Conservation (phyloP, 2,329 filamentous ascomycete species). For the Penicillium carneum region DNA sequence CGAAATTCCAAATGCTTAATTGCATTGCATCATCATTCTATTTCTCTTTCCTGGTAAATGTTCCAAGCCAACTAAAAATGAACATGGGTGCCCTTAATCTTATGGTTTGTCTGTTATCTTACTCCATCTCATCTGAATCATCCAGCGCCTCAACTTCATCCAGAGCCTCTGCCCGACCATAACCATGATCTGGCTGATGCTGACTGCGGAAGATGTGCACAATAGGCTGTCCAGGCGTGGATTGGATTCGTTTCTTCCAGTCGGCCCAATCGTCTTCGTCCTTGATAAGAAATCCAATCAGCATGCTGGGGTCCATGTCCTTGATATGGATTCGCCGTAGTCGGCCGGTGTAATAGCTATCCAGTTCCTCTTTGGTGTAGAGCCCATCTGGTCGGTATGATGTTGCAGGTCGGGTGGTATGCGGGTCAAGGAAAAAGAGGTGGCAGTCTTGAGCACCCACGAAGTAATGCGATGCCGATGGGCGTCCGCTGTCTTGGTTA, state of each 20-base stretch:
- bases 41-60: constrained; percentile 8
- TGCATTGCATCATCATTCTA: constrained; percentile 35
- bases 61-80: neutral
- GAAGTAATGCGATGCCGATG: constrained; percentile 85
- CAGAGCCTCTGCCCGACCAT: constrained; percentile 74
- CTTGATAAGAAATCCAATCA: constrained; percentile 88
- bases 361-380: constrained; percentile 73
- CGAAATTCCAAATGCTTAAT: constrained; percentile 47
- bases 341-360: constrained; percentile 85
- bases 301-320: constrained; percentile 98
- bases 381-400: constrained; percentile 65
- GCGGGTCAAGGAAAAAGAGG: constrained; percentile 95
- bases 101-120: neutral
- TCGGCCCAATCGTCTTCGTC: constrained; percentile 81
- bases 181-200: constrained; percentile 60
- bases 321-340: constrained; percentile 81
- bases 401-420: constrained; percentile 79
- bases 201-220: constrained; percentile 81
- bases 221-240: constrained; percentile 81
- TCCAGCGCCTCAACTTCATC: constrained; percentile 91
- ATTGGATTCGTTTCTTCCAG: constrained; percentile 79
- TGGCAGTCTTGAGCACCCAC: constrained; percentile 74
- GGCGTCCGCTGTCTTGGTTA: constrained; percentile 73
- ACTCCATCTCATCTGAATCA: constrained; percentile 60
- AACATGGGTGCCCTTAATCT: neutral